Percentiles rank a stretch among this genome's conserved stretches.
phyloP scores from a whole-genome alignment of 176 grass and related monocot species.

The Aegilops longissima region DNA sequence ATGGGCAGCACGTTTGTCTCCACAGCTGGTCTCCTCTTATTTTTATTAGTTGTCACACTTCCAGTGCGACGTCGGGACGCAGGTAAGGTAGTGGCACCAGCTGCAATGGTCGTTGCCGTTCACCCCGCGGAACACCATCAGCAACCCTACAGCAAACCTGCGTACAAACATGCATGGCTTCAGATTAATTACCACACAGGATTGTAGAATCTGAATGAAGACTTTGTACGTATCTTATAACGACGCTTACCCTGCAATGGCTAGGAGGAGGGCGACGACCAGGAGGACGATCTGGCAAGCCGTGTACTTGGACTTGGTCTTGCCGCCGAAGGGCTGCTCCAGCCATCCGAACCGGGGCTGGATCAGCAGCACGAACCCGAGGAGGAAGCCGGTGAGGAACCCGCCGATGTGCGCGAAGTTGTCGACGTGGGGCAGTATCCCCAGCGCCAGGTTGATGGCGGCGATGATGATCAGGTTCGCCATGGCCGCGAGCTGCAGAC shows the following conservation, averaged over 20 bases:
- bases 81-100: slow-evolving; percentile 86
- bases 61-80: slow-evolving; percentile 75
- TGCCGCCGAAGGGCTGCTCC: slow-evolving; percentile 32
- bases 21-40: not conserved
- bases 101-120: slow-evolving; percentile 74
- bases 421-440: slow-evolving; percentile 76
- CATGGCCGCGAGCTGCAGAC: slow-evolving; percentile 47
- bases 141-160: slow-evolving; percentile 58
- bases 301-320: slow-evolving; percentile 52
- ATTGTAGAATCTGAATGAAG: not conserved
- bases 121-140: slow-evolving; percentile 56
- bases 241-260: slow-evolving; percentile 50
- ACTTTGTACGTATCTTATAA: not conserved
- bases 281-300: slow-evolving; percentile 64
- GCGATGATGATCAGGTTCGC: slow-evolving; percentile 72
- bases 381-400: slow-evolving; percentile 63
- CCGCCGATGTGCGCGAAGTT: slow-evolving; percentile 92
- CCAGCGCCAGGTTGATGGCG: slow-evolving; percentile 68
- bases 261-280: slow-evolving; percentile 35
- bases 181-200: not conserved
- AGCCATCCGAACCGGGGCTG: slow-evolving; percentile 74
- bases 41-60: slow-evolving; percentile 53
- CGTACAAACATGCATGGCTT: not conserved
- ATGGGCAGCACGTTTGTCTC: slow-evolving; percentile 22
- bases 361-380: slow-evolving; percentile 70